A percentile compares a stretch with the other conserved stretches of the same genome.
These are phyloP conservation scores for Medicago ruthenica DNA, from an alignment of 306 rosid species.

Conservation along the genomic window DNA sequence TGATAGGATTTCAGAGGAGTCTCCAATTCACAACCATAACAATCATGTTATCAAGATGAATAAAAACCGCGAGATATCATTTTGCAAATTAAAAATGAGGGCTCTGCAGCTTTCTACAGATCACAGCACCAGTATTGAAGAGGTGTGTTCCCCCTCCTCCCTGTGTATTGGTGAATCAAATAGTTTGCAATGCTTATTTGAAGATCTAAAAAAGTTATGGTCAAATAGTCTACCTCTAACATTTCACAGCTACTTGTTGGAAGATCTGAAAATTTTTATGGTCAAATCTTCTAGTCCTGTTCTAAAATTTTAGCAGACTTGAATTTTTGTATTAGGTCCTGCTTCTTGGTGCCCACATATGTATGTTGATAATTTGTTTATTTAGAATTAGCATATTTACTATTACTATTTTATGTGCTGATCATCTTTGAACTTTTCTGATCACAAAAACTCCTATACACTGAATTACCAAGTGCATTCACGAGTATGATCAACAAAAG, in stretches of 20 bases:
- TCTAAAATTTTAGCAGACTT: conserved; percentile 30
- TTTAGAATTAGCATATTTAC: not conserved
- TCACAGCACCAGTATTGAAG: conserved; percentile 65
- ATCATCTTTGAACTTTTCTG: not conserved
- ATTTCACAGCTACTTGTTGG: conserved; percentile 7
- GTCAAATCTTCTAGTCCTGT: conserved; percentile 1
- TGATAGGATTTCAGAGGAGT: conserved; percentile 75
- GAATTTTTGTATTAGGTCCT: conserved; percentile 16
- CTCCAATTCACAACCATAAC: conserved; percentile 65
- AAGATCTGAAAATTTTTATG: not conserved
- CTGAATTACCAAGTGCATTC: not conserved
- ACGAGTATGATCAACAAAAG: not conserved
- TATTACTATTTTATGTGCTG: not conserved
- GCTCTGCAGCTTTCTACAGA: conserved; percentile 78
- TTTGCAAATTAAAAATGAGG: conserved; percentile 66
- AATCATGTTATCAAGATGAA: conserved; percentile 57
- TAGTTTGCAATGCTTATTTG: conserved; percentile 5
- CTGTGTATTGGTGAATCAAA: conserved; percentile 11
- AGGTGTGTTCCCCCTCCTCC: conserved; percentile 49
- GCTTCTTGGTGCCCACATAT: conserved; percentile 20
- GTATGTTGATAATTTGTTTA: not conserved
- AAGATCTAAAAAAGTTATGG: conserved; percentile 1
- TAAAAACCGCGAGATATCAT: conserved; percentile 64
- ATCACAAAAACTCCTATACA: not conserved
- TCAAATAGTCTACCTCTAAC: conserved; percentile 12